These are phyloP conservation scores for Talaromyces sp. DNA, from an alignment of 2,329 filamentous ascomycete species.

Conservation along the genomic window DNA sequence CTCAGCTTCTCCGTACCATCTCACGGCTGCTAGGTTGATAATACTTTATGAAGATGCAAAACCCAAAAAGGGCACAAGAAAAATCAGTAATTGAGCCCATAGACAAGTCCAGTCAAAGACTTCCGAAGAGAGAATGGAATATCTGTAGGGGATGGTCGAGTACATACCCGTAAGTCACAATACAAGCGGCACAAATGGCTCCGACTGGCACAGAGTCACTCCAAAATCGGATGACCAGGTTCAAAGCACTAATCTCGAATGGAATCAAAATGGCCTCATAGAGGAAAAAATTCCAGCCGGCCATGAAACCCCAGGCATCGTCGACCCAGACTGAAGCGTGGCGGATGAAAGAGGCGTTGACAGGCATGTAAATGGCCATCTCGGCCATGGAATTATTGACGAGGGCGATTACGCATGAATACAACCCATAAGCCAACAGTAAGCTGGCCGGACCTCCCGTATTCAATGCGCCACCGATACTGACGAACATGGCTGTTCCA, in stretches of 20 bases:
- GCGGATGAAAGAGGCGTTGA: conserved; percentile 75
- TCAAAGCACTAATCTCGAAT: conserved; percentile 18
- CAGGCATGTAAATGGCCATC: conserved; percentile 79
- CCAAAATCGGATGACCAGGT: conserved; percentile 4
- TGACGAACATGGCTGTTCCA: conserved; percentile 39
- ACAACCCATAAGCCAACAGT: conserved; percentile 32
- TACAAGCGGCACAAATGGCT: conserved; percentile 60
- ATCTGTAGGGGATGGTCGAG: conserved; percentile 42
- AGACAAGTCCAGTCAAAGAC: background rate
- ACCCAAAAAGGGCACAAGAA: conserved; percentile 51
- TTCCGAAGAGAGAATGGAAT: background rate
- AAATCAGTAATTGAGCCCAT: background rate
- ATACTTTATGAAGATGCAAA: conserved; percentile 58
- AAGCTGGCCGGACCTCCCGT: conserved; percentile 39
- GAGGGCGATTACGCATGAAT: conserved; percentile 33
- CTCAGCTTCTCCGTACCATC: conserved; percentile 60
- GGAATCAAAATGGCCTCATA: conserved; percentile 13
- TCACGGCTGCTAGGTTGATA: conserved; percentile 59
- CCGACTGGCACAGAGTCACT: conserved; percentile 43
- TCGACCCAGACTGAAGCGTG: conserved; percentile 78
- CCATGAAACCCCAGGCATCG: conserved; percentile 78
- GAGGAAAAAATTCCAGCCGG: conserved; percentile 54
- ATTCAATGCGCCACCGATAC: conserved; percentile 37
- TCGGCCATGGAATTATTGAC: conserved; percentile 60
- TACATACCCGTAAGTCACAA: conserved; percentile 57